These are phyloP conservation scores for Pythium aphanidermatum DNA, from an alignment of 352 stramenopile species.

Conservation along the genomic window DNA sequence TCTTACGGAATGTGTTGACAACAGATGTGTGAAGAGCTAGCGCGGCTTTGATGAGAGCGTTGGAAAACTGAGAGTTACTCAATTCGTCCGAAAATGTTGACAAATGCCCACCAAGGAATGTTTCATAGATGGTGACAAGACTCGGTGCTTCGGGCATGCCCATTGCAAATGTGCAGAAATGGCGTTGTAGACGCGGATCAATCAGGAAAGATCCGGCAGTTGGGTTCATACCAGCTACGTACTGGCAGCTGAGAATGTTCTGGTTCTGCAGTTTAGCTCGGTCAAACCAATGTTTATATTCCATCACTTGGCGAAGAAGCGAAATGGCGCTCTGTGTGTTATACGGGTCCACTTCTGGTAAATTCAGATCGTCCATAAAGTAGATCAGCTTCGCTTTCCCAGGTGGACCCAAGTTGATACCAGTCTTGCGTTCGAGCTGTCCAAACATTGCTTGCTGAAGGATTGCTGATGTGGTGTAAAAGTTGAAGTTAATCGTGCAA, in stretches of 20 bases:
- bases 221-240: slow-evolving; percentile 96
- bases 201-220: slow-evolving; percentile 93
- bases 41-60: slow-evolving; percentile 91
- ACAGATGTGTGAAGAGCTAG: slow-evolving; percentile 90
- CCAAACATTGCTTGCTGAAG: slow-evolving; percentile 91
- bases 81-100: slow-evolving; percentile 87
- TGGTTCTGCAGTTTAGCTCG: slow-evolving; percentile 90
- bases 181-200: slow-evolving; percentile 92
- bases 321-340: slow-evolving; percentile 95
- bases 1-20: slow-evolving; percentile 92
- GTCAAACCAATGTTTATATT: slow-evolving; percentile 94
- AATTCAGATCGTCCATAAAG: slow-evolving; percentile 96
- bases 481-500: slow-evolving; percentile 97
- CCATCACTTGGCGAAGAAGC: slow-evolving; percentile 93
- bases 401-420: slow-evolving; percentile 90
- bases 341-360: slow-evolving; percentile 94
- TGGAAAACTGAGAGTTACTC: slow-evolving; percentile 82
- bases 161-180: slow-evolving; percentile 96
- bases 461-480: slow-evolving; percentile 93
- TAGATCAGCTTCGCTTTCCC: slow-evolving; percentile 93
- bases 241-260: slow-evolving; percentile 93
- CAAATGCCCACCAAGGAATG: slow-evolving; percentile 93
- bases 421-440: slow-evolving; percentile 94
- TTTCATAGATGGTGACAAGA: slow-evolving; percentile 96
- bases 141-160: slow-evolving; percentile 91